Percentiles rank a stretch among this genome's conserved stretches.
Conservation (phyloP, 176 grass and related monocot genomes). For the Luzula sylvatica region DNA sequence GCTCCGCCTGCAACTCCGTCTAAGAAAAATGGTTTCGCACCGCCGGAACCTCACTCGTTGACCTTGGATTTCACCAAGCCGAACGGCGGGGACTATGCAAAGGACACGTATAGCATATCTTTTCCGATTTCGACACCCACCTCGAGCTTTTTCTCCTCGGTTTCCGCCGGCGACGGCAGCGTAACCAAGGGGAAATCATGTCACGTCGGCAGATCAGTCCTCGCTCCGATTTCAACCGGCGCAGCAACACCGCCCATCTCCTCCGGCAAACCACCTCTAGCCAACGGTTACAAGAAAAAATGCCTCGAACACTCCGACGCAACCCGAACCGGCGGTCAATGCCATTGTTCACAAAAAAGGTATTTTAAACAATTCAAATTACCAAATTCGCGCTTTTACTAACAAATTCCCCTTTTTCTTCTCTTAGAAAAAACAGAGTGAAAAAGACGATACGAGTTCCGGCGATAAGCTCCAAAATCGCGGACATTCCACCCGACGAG, state of each 20-base stretch:
- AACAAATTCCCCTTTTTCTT: no score
- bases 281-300: slow-evolving; percentile 46
- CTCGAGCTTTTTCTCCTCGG: slow-evolving; percentile 76
- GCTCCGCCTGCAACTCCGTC: background rate
- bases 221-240: background rate
- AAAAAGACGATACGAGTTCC: slow-evolving; percentile 72
- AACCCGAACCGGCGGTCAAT: slow-evolving; percentile 37
- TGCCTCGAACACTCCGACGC: slow-evolving; percentile 59
- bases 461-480: slow-evolving; percentile 72
- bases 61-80: slow-evolving; percentile 92
- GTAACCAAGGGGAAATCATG: slow-evolving; percentile 54
- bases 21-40: background rate
- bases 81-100: slow-evolving; percentile 15
- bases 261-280: slow-evolving; percentile 53
- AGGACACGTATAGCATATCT: slow-evolving; percentile 36
- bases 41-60: slow-evolving; percentile 40
- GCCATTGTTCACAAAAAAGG: slow-evolving; percentile 93
- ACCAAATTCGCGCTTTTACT: background rate
- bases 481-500: slow-evolving; percentile 88
- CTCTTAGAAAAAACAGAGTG: slow-evolving; percentile 52
- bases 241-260: slow-evolving; percentile 25
- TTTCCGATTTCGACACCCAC: slow-evolving; percentile 49
- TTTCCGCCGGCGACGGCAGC: slow-evolving; percentile 84
- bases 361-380: slow-evolving; percentile 10
- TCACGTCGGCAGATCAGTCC: background rate